These are phyloP conservation scores for Paxillus involutus DNA, from an alignment of 768 basidiomycete species.

Conservation along the genomic window DNA sequence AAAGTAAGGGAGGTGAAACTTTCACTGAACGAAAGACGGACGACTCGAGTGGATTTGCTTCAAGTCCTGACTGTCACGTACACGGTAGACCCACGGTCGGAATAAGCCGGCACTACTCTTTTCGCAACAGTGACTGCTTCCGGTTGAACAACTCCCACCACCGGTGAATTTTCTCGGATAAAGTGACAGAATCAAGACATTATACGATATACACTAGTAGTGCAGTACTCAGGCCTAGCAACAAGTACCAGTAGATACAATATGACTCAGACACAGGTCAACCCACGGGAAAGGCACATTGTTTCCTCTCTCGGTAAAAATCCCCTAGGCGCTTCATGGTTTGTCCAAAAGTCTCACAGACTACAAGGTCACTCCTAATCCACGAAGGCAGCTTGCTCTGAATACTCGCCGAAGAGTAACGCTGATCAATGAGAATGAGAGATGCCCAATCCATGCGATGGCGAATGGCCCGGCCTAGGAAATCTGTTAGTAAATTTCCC, in stretches of 20 bases:
- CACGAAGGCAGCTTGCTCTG: slow-evolving; percentile 84
- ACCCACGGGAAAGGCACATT: background rate
- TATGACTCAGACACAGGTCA: background rate
- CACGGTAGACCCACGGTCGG: background rate
- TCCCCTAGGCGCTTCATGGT: slow-evolving; percentile 63
- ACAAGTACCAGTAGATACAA: no score
- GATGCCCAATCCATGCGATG: slow-evolving; percentile 92
- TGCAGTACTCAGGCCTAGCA: no score
- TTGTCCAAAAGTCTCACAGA: slow-evolving; percentile 69
- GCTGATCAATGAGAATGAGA: slow-evolving; percentile 80
- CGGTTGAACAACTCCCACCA: background rate
- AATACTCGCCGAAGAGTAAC: slow-evolving; percentile 72
- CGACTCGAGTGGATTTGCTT: background rate
- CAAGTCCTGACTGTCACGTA: background rate
- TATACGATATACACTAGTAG: no score
- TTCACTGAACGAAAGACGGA: slow-evolving; percentile 10
- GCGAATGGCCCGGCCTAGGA: slow-evolving; percentile 85
- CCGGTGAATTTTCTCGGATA: no score
- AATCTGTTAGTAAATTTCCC: slow-evolving; percentile 1
- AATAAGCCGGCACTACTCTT: slow-evolving; percentile 11
- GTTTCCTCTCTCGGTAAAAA: slow-evolving; percentile 66
- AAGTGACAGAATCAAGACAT: no score
- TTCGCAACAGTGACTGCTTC: slow-evolving; percentile 1
- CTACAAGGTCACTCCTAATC: slow-evolving; percentile 67
- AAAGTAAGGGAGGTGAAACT: background rate